These are phyloP conservation scores for Capillidium heterosporum DNA, from an alignment of 371 early-diverging fungal species.

Conservation along the genomic window DNA sequence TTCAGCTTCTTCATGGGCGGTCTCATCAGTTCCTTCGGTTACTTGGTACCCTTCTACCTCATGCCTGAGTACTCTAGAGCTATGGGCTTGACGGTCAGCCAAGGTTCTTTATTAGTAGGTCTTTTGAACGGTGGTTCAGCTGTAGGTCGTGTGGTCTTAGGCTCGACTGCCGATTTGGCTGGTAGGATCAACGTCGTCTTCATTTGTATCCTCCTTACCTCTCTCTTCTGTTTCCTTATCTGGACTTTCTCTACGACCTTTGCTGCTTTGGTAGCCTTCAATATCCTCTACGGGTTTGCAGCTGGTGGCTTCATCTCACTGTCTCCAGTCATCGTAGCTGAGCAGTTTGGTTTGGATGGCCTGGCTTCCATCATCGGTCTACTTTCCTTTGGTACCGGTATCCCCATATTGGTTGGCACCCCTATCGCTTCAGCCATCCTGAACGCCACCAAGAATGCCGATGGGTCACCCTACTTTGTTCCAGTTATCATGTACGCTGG, in stretches of 20 bases:
- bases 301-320: constrained; percentile 27
- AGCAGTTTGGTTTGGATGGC: constrained; percentile 16
- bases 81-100: constrained; percentile 12
- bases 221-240: neutral
- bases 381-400: constrained; percentile 14
- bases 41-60: constrained; percentile 7
- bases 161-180: constrained; percentile 32
- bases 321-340: constrained; percentile 21
- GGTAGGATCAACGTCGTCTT: constrained; percentile 35
- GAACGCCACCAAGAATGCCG: constrained; percentile 8
- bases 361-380: constrained; percentile 16
- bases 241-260: constrained; percentile 25
- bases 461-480: neutral
- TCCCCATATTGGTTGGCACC: constrained; percentile 16
- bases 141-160: constrained; percentile 41
- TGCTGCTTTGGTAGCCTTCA: constrained; percentile 23
- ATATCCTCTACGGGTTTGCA: constrained; percentile 29
- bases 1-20: constrained; percentile 6
- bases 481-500: constrained; percentile 5
- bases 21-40: constrained; percentile 13
- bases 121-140: constrained; percentile 33
- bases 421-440: constrained; percentile 22
- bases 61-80: neutral
- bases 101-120: constrained; percentile 28
- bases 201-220: neutral